phyloP scores from a whole-genome alignment of 495 filamentous ascomycete genomes.

The Aspergillus leporis region DNA sequence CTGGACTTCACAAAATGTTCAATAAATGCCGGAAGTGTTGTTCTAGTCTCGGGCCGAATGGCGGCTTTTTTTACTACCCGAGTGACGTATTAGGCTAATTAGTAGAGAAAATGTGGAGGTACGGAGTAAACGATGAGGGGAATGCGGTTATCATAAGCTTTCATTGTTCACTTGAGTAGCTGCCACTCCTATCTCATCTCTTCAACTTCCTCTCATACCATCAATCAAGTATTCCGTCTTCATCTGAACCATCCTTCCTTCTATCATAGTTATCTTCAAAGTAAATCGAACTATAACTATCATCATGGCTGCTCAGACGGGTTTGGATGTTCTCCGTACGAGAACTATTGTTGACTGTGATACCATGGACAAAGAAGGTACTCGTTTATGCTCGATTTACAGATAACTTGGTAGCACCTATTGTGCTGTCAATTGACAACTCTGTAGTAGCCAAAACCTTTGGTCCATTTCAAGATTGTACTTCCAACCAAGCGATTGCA shows the following conservation, averaged over 20 bases:
- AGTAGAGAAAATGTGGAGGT: background rate
- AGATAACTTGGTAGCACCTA: background rate
- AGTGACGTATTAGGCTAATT: slow-evolving; percentile 2
- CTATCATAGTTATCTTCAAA: background rate
- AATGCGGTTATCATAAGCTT: background rate
- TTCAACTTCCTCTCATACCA: background rate
- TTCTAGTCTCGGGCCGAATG: background rate
- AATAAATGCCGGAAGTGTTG: background rate
- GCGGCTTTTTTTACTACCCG: background rate
- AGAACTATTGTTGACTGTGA: slow-evolving; percentile 60
- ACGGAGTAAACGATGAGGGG: background rate
- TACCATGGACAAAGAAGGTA: slow-evolving; percentile 58
- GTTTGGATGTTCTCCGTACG: slow-evolving; percentile 44
- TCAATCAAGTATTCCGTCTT: background rate
- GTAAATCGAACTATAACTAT: slow-evolving; percentile 11
- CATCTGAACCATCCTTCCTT: background rate
- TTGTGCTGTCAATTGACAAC: slow-evolving; percentile 2
- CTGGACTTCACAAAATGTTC: background rate
- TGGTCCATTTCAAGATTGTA: slow-evolving; percentile 64
- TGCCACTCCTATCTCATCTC: background rate
- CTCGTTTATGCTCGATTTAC: background rate
- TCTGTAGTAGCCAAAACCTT: slow-evolving; percentile 51
- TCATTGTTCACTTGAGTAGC: background rate
- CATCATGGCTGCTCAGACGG: slow-evolving; percentile 23
- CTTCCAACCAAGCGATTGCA: slow-evolving; percentile 70